Percentiles rank a stretch among this genome's conserved stretches.
Conservation (phyloP, 129 eudicot genomes). For the Flaveria brownii region DNA sequence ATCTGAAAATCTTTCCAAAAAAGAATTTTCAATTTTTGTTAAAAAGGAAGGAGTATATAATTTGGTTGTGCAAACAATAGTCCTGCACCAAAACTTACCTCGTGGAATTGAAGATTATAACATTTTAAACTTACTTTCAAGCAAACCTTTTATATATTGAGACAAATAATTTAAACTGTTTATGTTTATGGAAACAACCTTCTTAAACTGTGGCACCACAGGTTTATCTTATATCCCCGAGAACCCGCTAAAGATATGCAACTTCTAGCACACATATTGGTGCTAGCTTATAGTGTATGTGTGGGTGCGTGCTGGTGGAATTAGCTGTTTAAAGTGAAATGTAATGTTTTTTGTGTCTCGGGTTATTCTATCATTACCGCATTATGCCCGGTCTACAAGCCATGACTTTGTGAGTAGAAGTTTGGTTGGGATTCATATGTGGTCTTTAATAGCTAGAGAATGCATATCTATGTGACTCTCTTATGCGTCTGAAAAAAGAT, state of each 20-base stretch:
- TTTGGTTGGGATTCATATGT: conserved; percentile 8
- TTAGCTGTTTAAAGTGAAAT: conserved; percentile 6
- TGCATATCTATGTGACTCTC: background rate
- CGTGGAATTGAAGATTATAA: too few relatives aligned
- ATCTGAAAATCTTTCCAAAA: too few relatives aligned
- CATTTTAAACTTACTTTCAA: background rate
- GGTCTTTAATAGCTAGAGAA: background rate
- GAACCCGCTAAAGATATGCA: conserved; percentile 77
- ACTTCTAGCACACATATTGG: conserved; percentile 62
- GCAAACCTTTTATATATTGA: background rate
- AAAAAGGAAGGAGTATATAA: too few relatives aligned
- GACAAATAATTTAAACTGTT: background rate
- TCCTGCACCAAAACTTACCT: too few relatives aligned
- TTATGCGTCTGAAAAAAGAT: background rate
- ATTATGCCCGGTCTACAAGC: background rate
- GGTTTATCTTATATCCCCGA: conserved; percentile 80
- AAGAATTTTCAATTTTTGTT: too few relatives aligned
- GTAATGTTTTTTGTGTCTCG: conserved; percentile 25
- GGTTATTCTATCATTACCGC: conserved; percentile 15
- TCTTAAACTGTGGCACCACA: conserved; percentile 28
- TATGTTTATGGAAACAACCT: background rate
- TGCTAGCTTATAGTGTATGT: conserved; percentile 19
- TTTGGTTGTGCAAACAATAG: too few relatives aligned
- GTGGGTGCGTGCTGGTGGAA: background rate
- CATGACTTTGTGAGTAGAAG: conserved; percentile 2